Evolutionary conservation across 2,329 filamentous ascomycete species (phyloP).

Genomic region (Coniosporium tulheliwenetii): DNA sequence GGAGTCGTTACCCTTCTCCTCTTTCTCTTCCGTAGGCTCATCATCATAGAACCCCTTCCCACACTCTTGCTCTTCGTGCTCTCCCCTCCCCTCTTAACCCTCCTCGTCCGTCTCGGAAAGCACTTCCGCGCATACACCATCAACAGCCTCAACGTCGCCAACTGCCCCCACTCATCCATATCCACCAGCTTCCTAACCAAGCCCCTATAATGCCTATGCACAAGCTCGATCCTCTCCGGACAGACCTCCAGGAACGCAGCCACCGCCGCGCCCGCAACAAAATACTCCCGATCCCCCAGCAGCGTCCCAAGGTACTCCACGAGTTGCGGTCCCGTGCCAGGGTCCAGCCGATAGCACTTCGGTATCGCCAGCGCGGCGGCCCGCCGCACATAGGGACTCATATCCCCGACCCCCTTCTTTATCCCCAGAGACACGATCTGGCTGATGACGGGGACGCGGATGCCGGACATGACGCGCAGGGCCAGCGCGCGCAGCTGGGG

Average conservation of each 20-base stretch:
- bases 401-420: slow-evolving; percentile 82
- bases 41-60: slow-evolving; percentile 64
- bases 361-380: slow-evolving; percentile 87
- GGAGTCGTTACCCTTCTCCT: slow-evolving; percentile 24
- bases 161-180: slow-evolving; percentile 98
- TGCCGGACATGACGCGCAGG: slow-evolving; percentile 91
- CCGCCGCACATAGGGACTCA: slow-evolving; percentile 87
- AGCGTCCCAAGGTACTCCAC: slow-evolving; percentile 66
- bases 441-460: slow-evolving; percentile 92
- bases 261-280: slow-evolving; percentile 87
- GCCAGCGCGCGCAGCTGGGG: slow-evolving; percentile 84
- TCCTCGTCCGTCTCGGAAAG: slow-evolving; percentile 57
- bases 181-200: slow-evolving; percentile 85
- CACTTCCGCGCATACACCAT: slow-evolving; percentile 72
- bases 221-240: slow-evolving; percentile 70
- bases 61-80: slow-evolving; percentile 24
- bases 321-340: slow-evolving; percentile 68
- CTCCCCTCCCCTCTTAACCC: slow-evolving; percentile 34
- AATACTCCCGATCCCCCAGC: slow-evolving; percentile 85
- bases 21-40: slow-evolving; percentile 28
- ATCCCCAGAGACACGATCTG: slow-evolving; percentile 94
- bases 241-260: slow-evolving; percentile 80
- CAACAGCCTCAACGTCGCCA: slow-evolving; percentile 70
- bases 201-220: slow-evolving; percentile 77
- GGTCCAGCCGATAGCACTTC: slow-evolving; percentile 88